A percentile compares a stretch with the other conserved stretches of the same genome.
phyloP scores from a whole-genome alignment of 2,329 filamentous ascomycete species.

The Ophiostoma ulmi region DNA sequence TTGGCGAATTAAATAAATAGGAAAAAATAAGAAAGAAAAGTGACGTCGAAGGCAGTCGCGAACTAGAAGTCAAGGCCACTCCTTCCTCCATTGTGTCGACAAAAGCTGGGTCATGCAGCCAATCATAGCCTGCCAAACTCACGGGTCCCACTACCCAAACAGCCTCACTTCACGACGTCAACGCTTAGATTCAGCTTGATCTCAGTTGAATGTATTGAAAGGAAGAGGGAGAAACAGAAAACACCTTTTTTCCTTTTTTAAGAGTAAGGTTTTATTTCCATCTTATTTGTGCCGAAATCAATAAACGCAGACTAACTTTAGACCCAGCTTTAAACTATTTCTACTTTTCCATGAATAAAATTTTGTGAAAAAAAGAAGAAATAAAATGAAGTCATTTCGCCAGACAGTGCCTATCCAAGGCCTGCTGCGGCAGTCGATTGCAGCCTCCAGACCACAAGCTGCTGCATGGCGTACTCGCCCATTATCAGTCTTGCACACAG shows the following conservation, averaged over 20 bases:
- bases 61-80: background rate
- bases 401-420: constrained; percentile 13
- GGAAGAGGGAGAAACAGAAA: background rate
- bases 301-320: background rate
- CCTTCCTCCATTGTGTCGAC: background rate
- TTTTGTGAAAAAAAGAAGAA: background rate
- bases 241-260: background rate
- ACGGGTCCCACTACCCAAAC: background rate
- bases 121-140: background rate
- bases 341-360: background rate
- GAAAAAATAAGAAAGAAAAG: background rate
- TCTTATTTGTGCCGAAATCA: background rate
- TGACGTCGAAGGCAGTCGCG: constrained; percentile 8
- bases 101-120: background rate
- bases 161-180: constrained; percentile 5
- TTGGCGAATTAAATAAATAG: background rate
- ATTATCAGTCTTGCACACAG: background rate
- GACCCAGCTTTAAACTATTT: background rate
- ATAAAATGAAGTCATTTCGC: constrained; percentile 16
- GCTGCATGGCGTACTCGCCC: background rate
- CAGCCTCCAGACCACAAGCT: constrained; percentile 25
- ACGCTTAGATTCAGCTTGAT: background rate
- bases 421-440: constrained; percentile 20
- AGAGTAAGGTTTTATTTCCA: background rate
- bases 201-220: background rate